A percentile compares a stretch with the other conserved stretches of the same genome.
phyloP scores from a whole-genome alignment of 495 filamentous ascomycete genomes.

The Aspergillus saccharolyticus region DNA sequence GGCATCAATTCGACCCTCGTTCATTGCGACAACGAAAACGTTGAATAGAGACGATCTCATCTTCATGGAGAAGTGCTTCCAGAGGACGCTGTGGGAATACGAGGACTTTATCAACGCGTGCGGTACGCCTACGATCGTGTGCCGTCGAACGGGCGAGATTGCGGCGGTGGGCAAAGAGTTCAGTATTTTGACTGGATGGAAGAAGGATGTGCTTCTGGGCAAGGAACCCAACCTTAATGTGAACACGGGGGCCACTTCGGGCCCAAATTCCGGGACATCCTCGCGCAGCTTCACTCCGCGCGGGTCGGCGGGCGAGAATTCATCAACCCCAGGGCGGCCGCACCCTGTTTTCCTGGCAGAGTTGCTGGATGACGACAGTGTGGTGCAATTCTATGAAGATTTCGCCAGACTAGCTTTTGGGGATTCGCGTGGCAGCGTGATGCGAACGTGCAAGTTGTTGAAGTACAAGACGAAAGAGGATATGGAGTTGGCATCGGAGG shows the following conservation, averaged over 20 bases:
- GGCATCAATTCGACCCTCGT: constrained; percentile 82
- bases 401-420: constrained; percentile 88
- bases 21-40: constrained; percentile 81
- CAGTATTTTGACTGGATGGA: constrained; percentile 89
- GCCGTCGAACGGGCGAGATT: constrained; percentile 86
- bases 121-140: constrained; percentile 86
- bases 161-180: constrained; percentile 93
- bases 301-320: constrained; percentile 24
- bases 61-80: constrained; percentile 96
- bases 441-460: constrained; percentile 76
- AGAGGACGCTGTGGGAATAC: constrained; percentile 85
- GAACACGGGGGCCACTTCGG: constrained; percentile 55
- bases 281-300: constrained; percentile 51
- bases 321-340: constrained; percentile 30
- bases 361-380: constrained; percentile 87
- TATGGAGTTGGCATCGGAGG: constrained; percentile 39
- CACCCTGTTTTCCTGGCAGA: constrained; percentile 87
- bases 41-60: constrained; percentile 82
- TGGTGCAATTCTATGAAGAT: constrained; percentile 93
- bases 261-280: constrained; percentile 25
- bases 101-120: constrained; percentile 84
- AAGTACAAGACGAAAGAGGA: constrained; percentile 82
- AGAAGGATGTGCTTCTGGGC: constrained; percentile 82
- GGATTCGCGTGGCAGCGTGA: constrained; percentile 77
- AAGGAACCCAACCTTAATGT: constrained; percentile 85